Percentiles rank a stretch among this genome's conserved stretches.
These are phyloP conservation scores for Plasmodium fragile DNA, from an alignment of 169 alveolate species.

Conservation along the genomic window DNA sequence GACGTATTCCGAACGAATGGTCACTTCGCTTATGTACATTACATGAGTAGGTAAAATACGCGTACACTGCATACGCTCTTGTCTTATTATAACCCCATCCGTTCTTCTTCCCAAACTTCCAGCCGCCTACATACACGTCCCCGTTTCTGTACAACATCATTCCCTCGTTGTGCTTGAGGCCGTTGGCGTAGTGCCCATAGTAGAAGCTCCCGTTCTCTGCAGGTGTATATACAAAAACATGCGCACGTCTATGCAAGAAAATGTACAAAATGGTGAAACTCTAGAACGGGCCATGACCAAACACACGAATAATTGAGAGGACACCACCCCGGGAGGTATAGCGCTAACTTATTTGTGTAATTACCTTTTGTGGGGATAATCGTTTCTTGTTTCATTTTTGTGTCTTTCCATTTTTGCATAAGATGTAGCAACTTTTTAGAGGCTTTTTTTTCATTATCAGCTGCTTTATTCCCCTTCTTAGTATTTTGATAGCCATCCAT, in stretches of 20 bases:
- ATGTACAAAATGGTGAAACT: background rate
- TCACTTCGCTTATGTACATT: background rate
- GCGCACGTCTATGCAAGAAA: background rate
- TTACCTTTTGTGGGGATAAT: slow-evolving; percentile 3
- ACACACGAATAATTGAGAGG: background rate
- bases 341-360: background rate
- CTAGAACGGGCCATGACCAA: background rate
- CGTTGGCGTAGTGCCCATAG: slow-evolving; percentile 59
- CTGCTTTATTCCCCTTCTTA: background rate
- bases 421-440: slow-evolving; percentile 12
- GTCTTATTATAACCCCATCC: slow-evolving; percentile 51
- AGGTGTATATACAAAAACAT: background rate
- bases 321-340: background rate
- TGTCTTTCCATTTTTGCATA: slow-evolving; percentile 25
- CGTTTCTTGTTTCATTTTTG: slow-evolving; percentile 13
- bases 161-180: slow-evolving; percentile 49
- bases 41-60: background rate
- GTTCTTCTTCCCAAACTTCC: slow-evolving; percentile 59
- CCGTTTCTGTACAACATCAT: slow-evolving; percentile 62
- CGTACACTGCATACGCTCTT: background rate
- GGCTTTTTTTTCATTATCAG: slow-evolving; percentile 17
- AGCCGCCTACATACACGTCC: slow-evolving; percentile 43
- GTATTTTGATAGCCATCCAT: background rate
- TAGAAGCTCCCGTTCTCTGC: slow-evolving; percentile 28
- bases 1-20: background rate